A percentile compares a stretch with the other conserved stretches of the same genome.
Evolutionary conservation across 2,329 filamentous ascomycete species (phyloP).

Genomic region (Ceratocystis harringtonii): DNA sequence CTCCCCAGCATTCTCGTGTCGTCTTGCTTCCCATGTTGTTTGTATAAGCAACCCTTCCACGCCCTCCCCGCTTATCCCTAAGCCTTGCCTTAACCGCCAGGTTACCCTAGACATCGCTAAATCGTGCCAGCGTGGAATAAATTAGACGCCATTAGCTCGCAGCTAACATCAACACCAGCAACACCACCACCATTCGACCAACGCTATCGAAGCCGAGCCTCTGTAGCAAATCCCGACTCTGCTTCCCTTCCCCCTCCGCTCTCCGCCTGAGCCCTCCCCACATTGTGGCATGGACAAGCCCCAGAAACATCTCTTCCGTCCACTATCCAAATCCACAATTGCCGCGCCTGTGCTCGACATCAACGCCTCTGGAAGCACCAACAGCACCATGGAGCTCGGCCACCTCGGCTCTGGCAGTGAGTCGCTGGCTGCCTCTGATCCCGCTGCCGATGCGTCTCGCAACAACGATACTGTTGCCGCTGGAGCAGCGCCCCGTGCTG

Average conservation of each 20-base stretch:
- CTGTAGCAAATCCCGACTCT: too few relatives aligned
- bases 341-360: conserved; percentile 42
- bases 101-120: neutral
- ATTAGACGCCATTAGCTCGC: neutral
- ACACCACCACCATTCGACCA: neutral
- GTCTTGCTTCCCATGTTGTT: too few relatives aligned
- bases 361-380: conserved; percentile 5
- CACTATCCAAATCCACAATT: conserved; percentile 37
- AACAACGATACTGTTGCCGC: conserved; percentile 17
- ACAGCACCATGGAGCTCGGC: conserved; percentile 37
- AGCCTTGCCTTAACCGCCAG: too few relatives aligned
- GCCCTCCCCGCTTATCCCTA: too few relatives aligned
- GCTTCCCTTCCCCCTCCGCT: neutral
- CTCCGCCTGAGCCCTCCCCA: neutral
- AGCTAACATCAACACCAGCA: conserved; percentile 9
- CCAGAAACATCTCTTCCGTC: conserved; percentile 32
- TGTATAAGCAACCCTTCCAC: too few relatives aligned
- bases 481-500: too few relatives aligned
- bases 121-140: neutral
- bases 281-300: neutral
- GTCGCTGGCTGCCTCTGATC: conserved; percentile 22
- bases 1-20: too few relatives aligned
- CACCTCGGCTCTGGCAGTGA: conserved; percentile 26
- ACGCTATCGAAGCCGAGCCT: too few relatives aligned
- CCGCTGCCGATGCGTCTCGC: conserved; percentile 10